These are phyloP conservation scores for Colletotrichum ledebouriae DNA, from an alignment of 2,329 filamentous ascomycete genomes.

Conservation along the genomic window DNA sequence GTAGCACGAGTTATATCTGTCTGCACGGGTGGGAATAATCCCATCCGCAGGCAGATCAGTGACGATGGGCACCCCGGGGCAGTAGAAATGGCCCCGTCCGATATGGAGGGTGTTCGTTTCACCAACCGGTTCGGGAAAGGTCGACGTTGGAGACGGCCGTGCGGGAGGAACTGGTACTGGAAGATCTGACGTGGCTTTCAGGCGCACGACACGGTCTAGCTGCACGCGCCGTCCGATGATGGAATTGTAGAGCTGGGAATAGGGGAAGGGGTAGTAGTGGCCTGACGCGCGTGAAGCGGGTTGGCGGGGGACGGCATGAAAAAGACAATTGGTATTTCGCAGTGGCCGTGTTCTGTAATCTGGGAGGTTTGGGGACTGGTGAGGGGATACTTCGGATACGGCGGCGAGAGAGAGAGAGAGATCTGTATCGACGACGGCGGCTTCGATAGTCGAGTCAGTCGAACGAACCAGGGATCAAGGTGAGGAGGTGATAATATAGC, in stretches of 20 bases:
- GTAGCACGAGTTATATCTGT: background rate
- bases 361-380: background rate
- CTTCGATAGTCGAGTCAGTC: background rate
- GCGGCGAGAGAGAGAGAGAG: background rate
- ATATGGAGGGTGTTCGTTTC: slow-evolving; percentile 37
- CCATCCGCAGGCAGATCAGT: background rate
- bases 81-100: slow-evolving; percentile 13
- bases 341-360: slow-evolving; percentile 5
- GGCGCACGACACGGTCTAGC: too few species aligned
- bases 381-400: background rate
- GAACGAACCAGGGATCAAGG: background rate
- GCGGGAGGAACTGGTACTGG: slow-evolving; percentile 19
- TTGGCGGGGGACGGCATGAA: slow-evolving; percentile 7
- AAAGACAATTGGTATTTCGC: slow-evolving; percentile 2
- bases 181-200: slow-evolving; percentile 27
- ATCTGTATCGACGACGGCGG: background rate
- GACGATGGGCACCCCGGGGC: slow-evolving; percentile 42
- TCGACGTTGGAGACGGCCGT: slow-evolving; percentile 19
- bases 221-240: slow-evolving; percentile 13
- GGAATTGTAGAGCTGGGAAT: background rate
- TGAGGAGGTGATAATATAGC: background rate
- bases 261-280: background rate
- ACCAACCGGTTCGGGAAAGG: slow-evolving; percentile 24
- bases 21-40: background rate
- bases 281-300: slow-evolving; percentile 21